phyloP scores from a whole-genome alignment of 2,329 filamentous ascomycete species.

The Ophiostoma tasmaniense region DNA sequence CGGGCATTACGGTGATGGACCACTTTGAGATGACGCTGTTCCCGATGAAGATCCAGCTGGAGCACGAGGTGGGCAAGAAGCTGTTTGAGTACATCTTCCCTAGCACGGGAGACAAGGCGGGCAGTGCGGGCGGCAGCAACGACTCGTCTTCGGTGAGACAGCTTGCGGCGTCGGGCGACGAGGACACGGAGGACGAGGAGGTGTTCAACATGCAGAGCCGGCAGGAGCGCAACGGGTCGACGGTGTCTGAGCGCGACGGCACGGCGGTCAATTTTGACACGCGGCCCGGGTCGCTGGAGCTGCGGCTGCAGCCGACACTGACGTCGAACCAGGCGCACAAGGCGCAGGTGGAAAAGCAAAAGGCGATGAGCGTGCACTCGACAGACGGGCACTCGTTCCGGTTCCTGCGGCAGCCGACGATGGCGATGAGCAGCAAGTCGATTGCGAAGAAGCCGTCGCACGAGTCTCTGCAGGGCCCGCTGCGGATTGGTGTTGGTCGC shows the following conservation, averaged over 20 bases:
- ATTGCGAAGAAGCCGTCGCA: conserved; percentile 46
- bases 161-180: conserved; percentile 35
- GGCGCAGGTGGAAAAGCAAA: conserved; percentile 32
- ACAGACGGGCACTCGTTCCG: conserved; percentile 44
- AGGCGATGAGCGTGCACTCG: conserved; percentile 42
- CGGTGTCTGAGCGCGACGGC: conserved; percentile 29
- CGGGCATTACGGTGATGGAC: conserved; percentile 93
- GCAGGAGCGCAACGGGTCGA: conserved; percentile 25
- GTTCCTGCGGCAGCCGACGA: conserved; percentile 36
- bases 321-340: conserved; percentile 41
- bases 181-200: conserved; percentile 35
- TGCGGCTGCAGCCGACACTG: conserved; percentile 75
- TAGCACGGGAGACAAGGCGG: conserved; percentile 47
- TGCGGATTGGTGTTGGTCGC: conserved; percentile 34
- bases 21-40: conserved; percentile 92
- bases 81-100: conserved; percentile 98
- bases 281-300: conserved; percentile 66
- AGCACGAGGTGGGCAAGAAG: conserved; percentile 84
- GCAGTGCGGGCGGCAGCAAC: neutral
- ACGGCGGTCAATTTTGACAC: conserved; percentile 41
- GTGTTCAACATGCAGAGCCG: neutral
- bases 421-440: conserved; percentile 22
- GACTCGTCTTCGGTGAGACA: neutral
- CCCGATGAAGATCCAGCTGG: conserved; percentile 87
- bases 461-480: conserved; percentile 44